phyloP scores from a whole-genome alignment of 352 stramenopile genomes.

The Phytophthora constricta region DNA sequence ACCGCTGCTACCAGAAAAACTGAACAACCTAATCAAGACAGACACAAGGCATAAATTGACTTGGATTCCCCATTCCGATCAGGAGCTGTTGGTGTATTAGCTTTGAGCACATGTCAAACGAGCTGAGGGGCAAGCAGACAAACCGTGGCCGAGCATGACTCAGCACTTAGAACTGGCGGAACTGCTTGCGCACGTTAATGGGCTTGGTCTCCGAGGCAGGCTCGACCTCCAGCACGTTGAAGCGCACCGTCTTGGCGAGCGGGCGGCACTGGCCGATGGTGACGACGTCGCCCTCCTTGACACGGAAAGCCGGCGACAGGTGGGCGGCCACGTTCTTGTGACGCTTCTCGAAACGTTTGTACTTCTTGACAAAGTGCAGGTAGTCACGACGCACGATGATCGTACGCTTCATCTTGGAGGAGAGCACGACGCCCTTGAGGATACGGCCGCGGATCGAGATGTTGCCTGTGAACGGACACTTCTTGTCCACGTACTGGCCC shows the following conservation, averaged over 20 bases:
- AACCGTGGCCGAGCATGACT: no score
- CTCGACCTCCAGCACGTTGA: slow-evolving; percentile 99
- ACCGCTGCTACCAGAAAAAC: neutral
- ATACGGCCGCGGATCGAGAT: slow-evolving; percentile 99
- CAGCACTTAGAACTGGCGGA: slow-evolving; percentile 98
- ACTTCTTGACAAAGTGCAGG: slow-evolving; percentile 99
- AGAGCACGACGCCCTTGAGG: slow-evolving; percentile 98
- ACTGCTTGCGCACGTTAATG: slow-evolving; percentile 98
- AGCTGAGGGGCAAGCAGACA: no score
- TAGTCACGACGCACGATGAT: slow-evolving; percentile 99
- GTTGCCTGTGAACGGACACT: slow-evolving; percentile 99
- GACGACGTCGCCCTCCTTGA: slow-evolving; percentile 99
- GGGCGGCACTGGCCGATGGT: slow-evolving; percentile 99
- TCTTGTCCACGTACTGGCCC: slow-evolving; percentile 99
- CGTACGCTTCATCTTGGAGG: slow-evolving; percentile 99
- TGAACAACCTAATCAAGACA: neutral
- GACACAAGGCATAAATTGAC: neutral
- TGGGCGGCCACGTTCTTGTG: slow-evolving; percentile 99
- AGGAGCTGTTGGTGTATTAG: neutral
- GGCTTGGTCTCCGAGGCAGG: slow-evolving; percentile 95
- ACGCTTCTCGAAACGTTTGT: slow-evolving; percentile 99
- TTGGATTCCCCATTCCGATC: neutral
- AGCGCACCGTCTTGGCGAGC: slow-evolving; percentile 99
- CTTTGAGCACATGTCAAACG: no score
- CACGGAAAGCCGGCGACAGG: slow-evolving; percentile 97